phyloP scores from a whole-genome alignment of 306 rosid species.

The Dryas alaskensis region DNA sequence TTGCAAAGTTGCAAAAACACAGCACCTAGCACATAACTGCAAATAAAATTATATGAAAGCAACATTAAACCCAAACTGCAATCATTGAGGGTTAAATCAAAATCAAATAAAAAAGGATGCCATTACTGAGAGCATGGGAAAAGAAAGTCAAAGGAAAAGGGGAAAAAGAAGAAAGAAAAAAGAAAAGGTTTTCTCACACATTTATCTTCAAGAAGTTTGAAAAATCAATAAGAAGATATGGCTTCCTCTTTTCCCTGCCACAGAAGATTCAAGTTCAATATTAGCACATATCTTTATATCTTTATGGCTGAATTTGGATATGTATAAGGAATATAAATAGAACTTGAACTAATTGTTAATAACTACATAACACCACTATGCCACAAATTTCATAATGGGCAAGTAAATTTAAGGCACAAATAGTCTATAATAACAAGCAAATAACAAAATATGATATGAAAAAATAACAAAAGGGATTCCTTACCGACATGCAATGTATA shows the following conservation, averaged over 20 bases:
- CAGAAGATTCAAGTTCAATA: constrained; percentile 22
- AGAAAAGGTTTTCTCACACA: constrained; percentile 51
- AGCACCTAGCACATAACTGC: constrained; percentile 74
- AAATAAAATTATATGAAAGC: constrained; percentile 14
- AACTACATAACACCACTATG: neutral
- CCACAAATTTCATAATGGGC: neutral
- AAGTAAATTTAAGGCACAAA: neutral
- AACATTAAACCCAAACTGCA: constrained; percentile 16
- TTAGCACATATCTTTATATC: constrained; percentile 6
- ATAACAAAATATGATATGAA: neutral
- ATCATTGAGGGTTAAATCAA: constrained; percentile 9
- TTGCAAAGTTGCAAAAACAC: constrained; percentile 82
- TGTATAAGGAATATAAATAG: neutral
- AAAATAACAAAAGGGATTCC: neutral
- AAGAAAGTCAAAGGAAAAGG: neutral
- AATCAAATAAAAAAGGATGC: neutral
- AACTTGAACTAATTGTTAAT: neutral
- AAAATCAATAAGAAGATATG: constrained; percentile 88
- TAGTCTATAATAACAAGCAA: neutral
- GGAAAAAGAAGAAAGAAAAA: constrained; percentile 6
- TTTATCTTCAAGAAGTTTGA: constrained; percentile 57
- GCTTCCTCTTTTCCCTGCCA: constrained; percentile 59
- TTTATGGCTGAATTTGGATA: neutral
- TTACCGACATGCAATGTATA: constrained; percentile 81
- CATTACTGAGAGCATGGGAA: constrained; percentile 1